Conservation (phyloP, 129 eudicot genomes). For the Helianthus tuberosus region DNA sequence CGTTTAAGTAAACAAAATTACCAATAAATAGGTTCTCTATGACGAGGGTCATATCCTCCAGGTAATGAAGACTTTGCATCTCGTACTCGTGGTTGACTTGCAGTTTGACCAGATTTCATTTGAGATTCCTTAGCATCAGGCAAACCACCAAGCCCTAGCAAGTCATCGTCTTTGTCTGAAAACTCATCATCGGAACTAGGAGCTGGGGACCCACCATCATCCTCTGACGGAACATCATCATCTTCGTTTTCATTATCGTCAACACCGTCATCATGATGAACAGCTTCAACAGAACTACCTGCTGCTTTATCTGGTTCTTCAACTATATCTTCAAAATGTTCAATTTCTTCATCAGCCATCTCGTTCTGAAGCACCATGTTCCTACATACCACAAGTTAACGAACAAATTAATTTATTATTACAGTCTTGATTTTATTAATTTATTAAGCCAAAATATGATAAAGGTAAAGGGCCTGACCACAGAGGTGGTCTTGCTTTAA, state of each 20-base stretch:
- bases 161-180: constrained; percentile 56
- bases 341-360: constrained; percentile 84
- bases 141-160: constrained; percentile 38
- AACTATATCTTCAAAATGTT: constrained; percentile 84
- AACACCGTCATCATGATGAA: constrained; percentile 28
- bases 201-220: constrained; percentile 48
- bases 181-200: constrained; percentile 62
- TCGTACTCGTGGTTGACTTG: constrained; percentile 32
- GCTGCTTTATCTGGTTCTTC: constrained; percentile 53
- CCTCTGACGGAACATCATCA: constrained; percentile 31
- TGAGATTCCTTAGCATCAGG: constrained; percentile 37
- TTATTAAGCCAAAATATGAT: background rate
- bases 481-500: constrained; percentile 94
- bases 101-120: constrained; percentile 29
- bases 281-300: constrained; percentile 20
- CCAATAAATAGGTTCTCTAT: constrained; percentile 90
- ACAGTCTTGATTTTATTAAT: background rate
- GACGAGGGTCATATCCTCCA: constrained; percentile 86
- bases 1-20: constrained; percentile 20
- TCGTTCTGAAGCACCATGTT: constrained; percentile 89
- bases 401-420: background rate
- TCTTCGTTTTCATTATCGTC: constrained; percentile 10
- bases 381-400: constrained; percentile 46
- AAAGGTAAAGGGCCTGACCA: constrained; percentile 52
- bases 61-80: constrained; percentile 49